Conservation (phyloP, 257 asterid genomes). For the Fraxinus excelsior region DNA sequence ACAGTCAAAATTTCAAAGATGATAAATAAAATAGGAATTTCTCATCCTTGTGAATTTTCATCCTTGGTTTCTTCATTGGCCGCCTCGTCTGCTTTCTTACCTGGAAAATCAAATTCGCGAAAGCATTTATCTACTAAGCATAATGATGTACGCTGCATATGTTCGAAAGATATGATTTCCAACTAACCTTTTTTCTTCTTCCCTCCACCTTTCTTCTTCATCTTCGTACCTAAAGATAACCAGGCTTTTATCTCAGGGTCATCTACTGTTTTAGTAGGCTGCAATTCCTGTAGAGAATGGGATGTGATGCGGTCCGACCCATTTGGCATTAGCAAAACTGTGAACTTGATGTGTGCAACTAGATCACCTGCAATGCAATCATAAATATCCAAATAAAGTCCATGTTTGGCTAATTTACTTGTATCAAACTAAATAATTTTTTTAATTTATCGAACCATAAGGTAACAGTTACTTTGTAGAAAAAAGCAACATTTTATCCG, state of each 20-base stretch:
- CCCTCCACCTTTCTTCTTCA: constrained; percentile 1
- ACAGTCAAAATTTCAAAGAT: neutral
- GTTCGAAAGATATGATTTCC: neutral
- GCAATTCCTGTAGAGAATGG: constrained; percentile 83
- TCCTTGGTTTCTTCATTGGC: neutral
- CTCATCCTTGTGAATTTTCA: neutral
- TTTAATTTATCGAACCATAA: neutral
- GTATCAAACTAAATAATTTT: neutral
- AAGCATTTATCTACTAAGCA: neutral
- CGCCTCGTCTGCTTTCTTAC: neutral
- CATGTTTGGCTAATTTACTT: neutral
- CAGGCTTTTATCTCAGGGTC: constrained; percentile 90
- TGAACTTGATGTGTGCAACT: constrained; percentile 88
- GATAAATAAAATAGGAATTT: neutral
- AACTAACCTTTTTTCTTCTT: neutral
- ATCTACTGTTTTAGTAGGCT: constrained; percentile 65
- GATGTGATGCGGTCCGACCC: constrained; percentile 89
- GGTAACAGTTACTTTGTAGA: neutral
- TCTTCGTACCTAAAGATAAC: constrained; percentile 42
- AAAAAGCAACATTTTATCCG: neutral
- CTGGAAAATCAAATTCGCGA: neutral
- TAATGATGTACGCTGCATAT: neutral
- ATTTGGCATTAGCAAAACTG: constrained; percentile 89
- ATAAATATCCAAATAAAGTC: neutral
- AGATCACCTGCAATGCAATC: constrained; percentile 66